phyloP scores from a whole-genome alignment of 2,329 filamentous ascomycete species.

The Penicillium sp. region DNA sequence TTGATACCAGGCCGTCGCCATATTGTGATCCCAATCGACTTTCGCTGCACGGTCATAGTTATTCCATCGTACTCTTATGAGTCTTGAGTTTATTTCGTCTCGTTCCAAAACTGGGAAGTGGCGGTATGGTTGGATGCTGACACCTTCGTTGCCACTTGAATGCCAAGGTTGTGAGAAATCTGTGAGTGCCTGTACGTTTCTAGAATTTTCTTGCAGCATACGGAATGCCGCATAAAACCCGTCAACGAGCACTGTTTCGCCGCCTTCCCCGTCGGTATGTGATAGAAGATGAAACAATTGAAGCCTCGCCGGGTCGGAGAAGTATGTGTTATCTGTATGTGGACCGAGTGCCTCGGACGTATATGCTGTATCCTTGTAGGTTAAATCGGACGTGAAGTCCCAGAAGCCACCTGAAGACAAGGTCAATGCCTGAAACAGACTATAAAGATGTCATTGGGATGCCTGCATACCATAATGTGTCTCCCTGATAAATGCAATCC shows the following conservation, averaged over 20 bases:
- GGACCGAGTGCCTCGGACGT: constrained; percentile 76
- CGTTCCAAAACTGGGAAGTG: constrained; percentile 70
- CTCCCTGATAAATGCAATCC: constrained; percentile 79
- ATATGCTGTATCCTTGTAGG: constrained; percentile 86
- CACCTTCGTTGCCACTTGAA: constrained; percentile 80
- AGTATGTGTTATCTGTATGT: constrained; percentile 96
- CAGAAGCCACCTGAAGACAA: constrained; percentile 57
- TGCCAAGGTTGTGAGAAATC: constrained; percentile 66
- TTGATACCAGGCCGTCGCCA: constrained; percentile 66
- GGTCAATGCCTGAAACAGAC: constrained; percentile 5
- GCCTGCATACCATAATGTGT: constrained; percentile 79
- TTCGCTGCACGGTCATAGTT: constrained; percentile 78
- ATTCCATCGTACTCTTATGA: constrained; percentile 82
- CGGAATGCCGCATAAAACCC: constrained; percentile 69
- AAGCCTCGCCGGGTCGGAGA: constrained; percentile 83
- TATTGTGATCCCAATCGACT: constrained; percentile 48
- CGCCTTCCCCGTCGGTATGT: constrained; percentile 63
- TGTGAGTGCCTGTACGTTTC: constrained; percentile 57
- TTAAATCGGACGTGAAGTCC: constrained; percentile 86
- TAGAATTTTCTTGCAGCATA: constrained; percentile 52
- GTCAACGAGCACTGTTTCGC: constrained; percentile 78
- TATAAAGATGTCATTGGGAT: neutral
- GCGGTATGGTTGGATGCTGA: constrained; percentile 69
- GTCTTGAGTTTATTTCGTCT: constrained; percentile 39
- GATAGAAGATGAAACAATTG: constrained; percentile 92